Conservation (phyloP, 1,139 yeast genomes). For the Pneumocystis jirovecii region DNA sequence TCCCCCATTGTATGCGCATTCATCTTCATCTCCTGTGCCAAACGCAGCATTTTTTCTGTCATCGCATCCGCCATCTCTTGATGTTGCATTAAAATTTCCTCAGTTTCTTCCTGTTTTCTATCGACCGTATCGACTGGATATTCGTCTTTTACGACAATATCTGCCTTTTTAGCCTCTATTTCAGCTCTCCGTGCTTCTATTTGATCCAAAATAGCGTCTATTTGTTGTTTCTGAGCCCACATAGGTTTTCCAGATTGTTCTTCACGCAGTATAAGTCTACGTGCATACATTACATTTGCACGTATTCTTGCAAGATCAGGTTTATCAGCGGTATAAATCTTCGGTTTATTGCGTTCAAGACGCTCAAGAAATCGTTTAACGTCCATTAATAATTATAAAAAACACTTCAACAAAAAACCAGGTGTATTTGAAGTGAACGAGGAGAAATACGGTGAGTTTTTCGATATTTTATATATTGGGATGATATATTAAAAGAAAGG, state of each 20-base stretch:
- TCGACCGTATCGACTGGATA: background rate
- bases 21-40: conserved; percentile 37
- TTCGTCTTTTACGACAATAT: background rate
- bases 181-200: background rate
- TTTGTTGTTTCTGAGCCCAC: background rate
- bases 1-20: conserved; percentile 31
- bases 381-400: background rate
- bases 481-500: background rate
- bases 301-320: background rate
- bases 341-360: background rate
- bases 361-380: background rate
- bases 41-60: conserved; percentile 34
- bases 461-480: background rate
- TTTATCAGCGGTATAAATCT: background rate
- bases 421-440: background rate
- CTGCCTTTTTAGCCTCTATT: background rate
- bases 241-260: background rate
- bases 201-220: background rate
- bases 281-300: background rate
- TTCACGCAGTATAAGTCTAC: background rate
- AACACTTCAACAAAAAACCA: background rate
- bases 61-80: conserved; percentile 29
- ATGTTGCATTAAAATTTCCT: conserved; percentile 16
- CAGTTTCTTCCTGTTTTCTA: background rate
- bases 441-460: background rate